Conservation (phyloP, 129 eudicot genomes). For the Flaveria robusta region DNA sequence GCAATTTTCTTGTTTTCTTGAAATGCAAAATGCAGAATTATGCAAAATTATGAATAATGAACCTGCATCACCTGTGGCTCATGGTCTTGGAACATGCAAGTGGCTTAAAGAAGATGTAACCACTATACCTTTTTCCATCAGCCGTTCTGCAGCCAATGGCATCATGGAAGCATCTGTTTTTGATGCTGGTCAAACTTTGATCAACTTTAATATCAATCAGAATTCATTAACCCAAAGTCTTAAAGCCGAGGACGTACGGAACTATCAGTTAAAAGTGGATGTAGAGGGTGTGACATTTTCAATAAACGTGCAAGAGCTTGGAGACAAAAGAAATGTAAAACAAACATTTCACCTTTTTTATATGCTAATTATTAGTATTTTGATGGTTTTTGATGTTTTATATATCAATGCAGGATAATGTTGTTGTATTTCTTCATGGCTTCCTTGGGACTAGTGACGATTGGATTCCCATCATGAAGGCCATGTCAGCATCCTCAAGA, state of each 20-base stretch:
- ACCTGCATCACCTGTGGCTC: constrained; percentile 48
- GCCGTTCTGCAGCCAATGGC: constrained; percentile 42
- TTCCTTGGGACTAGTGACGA: constrained; percentile 88
- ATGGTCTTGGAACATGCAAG: constrained; percentile 93
- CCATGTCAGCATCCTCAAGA: constrained; percentile 72
- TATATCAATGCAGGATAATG: constrained; percentile 50
- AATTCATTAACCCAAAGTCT: constrained; percentile 33
- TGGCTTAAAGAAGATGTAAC: constrained; percentile 83
- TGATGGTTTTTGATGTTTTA: constrained; percentile 4
- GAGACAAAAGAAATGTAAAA: constrained; percentile 58
- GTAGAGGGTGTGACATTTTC: constrained; percentile 43
- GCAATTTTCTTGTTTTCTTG: constrained; percentile 73
- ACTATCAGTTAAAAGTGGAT: constrained; percentile 47
- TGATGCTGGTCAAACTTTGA: constrained; percentile 60
- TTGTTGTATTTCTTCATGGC: constrained; percentile 82
- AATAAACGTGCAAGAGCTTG: constrained; percentile 65
- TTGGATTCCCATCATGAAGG: constrained; percentile 87
- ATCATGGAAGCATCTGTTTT: constrained; percentile 63
- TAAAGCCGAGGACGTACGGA: constrained; percentile 26
- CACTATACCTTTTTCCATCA: constrained; percentile 41
- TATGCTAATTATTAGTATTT: background rate
- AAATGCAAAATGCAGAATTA: constrained; percentile 59
- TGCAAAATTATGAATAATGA: constrained; percentile 47
- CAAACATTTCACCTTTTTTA: background rate
- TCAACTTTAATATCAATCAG: constrained; percentile 45